These are phyloP conservation scores for Coprinellus micaceus DNA, from an alignment of 768 basidiomycete genomes.

Conservation along the genomic window DNA sequence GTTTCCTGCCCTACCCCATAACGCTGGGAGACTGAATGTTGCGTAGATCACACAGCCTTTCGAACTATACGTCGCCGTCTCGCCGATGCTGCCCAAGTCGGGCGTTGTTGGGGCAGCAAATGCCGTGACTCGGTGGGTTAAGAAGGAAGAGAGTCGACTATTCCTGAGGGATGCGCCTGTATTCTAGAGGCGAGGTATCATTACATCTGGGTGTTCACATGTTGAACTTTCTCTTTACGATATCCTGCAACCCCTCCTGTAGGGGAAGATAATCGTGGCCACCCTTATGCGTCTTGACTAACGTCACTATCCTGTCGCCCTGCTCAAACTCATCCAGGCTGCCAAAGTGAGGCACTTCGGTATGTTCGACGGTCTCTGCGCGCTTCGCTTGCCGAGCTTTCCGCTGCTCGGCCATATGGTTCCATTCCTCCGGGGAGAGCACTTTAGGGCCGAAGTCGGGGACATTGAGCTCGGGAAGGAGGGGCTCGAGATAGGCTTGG, in stretches of 20 bases:
- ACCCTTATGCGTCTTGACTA: conserved; percentile 61
- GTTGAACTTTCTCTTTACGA: conserved; percentile 29
- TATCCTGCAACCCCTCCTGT: conserved; percentile 73
- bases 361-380: conserved; percentile 45
- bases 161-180: conserved; percentile 90
- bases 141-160: conserved; percentile 76
- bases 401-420: conserved; percentile 35
- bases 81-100: conserved; percentile 82
- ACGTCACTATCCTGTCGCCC: conserved; percentile 45
- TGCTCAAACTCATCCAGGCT: conserved; percentile 50
- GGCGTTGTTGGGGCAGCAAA: conserved; percentile 88
- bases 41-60: conserved; percentile 92
- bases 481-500: conserved; percentile 61
- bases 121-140: conserved; percentile 84
- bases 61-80: conserved; percentile 83
- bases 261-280: conserved; percentile 59
- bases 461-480: conserved; percentile 45
- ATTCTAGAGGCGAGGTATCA: conserved; percentile 40
- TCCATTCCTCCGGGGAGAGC: conserved; percentile 39
- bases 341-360: too few relatives aligned
- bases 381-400: conserved; percentile 38
- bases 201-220: too few relatives aligned
- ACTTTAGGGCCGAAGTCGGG: conserved; percentile 9
- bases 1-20: conserved; percentile 31
- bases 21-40: too few relatives aligned